A percentile compares a stretch with the other conserved stretches of the same genome.
Conservation (phyloP, 805 yeast genomes). For the Myxozyma lipomycoides region DNA sequence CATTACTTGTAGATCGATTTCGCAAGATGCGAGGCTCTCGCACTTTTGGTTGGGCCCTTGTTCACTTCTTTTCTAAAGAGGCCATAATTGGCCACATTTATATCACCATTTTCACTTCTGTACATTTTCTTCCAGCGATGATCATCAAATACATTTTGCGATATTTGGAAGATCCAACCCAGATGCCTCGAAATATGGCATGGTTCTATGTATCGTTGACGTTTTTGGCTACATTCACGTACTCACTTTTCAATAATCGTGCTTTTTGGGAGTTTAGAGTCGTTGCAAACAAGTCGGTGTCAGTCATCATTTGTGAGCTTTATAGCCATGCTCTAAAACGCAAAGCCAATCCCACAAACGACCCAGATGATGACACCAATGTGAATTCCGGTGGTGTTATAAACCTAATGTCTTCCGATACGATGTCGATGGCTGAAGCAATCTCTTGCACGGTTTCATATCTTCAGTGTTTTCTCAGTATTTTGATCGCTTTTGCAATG, state of each 20-base stretch:
- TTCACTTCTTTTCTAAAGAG: conserved; percentile 7
- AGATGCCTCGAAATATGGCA: conserved; percentile 63
- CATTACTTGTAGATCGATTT: conserved; percentile 60
- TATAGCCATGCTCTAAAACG: conserved; percentile 88
- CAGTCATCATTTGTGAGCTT: conserved; percentile 82
- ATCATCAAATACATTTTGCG: conserved; percentile 73
- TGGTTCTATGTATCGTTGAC: conserved; percentile 80
- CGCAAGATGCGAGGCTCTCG: conserved; percentile 41
- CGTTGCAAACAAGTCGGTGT: conserved; percentile 82
- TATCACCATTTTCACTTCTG: conserved; percentile 61
- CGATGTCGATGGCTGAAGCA: conserved; percentile 6
- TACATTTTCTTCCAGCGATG: conserved; percentile 75
- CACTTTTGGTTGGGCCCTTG: conserved; percentile 4
- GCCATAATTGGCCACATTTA: conserved; percentile 3
- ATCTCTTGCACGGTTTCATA: neutral
- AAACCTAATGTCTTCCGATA: conserved; percentile 63
- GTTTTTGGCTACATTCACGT: conserved; percentile 57
- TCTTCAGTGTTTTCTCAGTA: conserved; percentile 2
- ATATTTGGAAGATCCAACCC: conserved; percentile 67
- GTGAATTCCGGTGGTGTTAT: conserved; percentile 44
- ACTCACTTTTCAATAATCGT: conserved; percentile 64
- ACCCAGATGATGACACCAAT: conserved; percentile 42
- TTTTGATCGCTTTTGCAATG: conserved; percentile 6
- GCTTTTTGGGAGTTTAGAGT: conserved; percentile 85
- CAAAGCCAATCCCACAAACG: conserved; percentile 35